A percentile compares a stretch with the other conserved stretches of the same genome.
Evolutionary conservation across 345 rosid genomes (phyloP).

Genomic region (Leavenworthia alabamica): DNA sequence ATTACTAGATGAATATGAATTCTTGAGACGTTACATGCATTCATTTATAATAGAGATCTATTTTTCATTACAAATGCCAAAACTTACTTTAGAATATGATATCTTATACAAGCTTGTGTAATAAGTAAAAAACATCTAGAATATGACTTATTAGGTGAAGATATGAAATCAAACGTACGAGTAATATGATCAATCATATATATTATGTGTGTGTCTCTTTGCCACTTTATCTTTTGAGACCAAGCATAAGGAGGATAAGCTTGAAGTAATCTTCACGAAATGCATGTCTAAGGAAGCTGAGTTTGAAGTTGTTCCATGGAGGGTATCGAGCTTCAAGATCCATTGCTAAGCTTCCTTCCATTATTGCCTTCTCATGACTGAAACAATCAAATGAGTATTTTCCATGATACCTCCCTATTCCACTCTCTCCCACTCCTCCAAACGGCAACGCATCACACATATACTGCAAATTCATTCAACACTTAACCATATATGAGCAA

Average conservation of each 20-base stretch:
- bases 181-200: background rate
- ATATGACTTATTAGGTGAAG: slow-evolving; percentile 4
- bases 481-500: background rate
- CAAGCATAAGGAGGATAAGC: slow-evolving; percentile 49
- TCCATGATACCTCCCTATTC: slow-evolving; percentile 85
- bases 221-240: slow-evolving; percentile 32
- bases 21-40: background rate
- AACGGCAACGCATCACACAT: slow-evolving; percentile 63
- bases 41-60: background rate
- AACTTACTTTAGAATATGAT: background rate
- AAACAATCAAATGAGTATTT: slow-evolving; percentile 84
- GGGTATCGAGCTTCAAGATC: slow-evolving; percentile 79
- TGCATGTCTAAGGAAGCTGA: slow-evolving; percentile 49
- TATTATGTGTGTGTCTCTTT: background rate
- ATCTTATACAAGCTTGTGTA: background rate
- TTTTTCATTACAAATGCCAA: slow-evolving; percentile 1
- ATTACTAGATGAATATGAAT: slow-evolving; percentile 1
- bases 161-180: slow-evolving; percentile 1
- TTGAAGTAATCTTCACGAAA: slow-evolving; percentile 52
- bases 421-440: slow-evolving; percentile 86
- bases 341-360: slow-evolving; percentile 52
- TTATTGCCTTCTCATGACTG: slow-evolving; percentile 81
- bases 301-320: slow-evolving; percentile 78
- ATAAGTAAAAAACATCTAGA: background rate
- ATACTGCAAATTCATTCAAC: slow-evolving; percentile 42